Base-by-base conservation (phyloP, 495 filamentous ascomycete genomes). In the Glarea lozoyensis region DNA sequence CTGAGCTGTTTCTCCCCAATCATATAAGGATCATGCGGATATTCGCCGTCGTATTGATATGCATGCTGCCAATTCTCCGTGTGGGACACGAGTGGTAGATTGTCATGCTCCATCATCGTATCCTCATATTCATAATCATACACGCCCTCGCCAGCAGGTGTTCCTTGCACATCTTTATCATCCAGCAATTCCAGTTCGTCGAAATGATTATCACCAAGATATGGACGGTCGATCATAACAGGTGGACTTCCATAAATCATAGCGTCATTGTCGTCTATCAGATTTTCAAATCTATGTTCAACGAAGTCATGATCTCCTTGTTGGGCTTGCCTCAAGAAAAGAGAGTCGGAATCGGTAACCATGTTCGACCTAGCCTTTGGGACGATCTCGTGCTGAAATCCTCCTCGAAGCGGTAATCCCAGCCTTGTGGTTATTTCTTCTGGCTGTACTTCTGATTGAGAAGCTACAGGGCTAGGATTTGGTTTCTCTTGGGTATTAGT, bases 71-170 rank as follows among this genome's bases (percentile, higher is more conserved):
- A 7, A n/a, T 32, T 25, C 24, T 16, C 21, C 31, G 15, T n/a
- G n/a, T n/a, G n/a, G n/a, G n/a, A n/a, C n/a, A n/a, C n/a, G n/a
- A n/a, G n/a, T n/a, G n/a, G n/a, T n/a, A n/a, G n/a, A n/a, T n/a
- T n/a, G n/a, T n/a, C n/a, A n/a, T n/a, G 23, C 36, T 34, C 40
- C 35, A 20, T 27, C 39, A 29, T 36, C 20, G n/a, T 27, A 23
- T 21, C 2, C 16, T 24, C n/a, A 9, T 43, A 30, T 36, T 31
- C 25, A 11, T 20, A 30, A 36, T 47, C 36, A 39, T 33, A 25
- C 48, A 34, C 17, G 12, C 30, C 25, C 69, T 72, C 21, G 63
- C 64, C 47, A 63, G 78, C 64, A 67, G 64, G 43, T 72, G 65
- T 37, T 74, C 70, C n/a, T n/a, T n/a, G n/a, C n/a, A n/a, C n/a